Percentiles rank a stretch among this genome's conserved stretches.
phyloP scores from a whole-genome alignment of 768 basidiomycete species.

The Russula vinacea region DNA sequence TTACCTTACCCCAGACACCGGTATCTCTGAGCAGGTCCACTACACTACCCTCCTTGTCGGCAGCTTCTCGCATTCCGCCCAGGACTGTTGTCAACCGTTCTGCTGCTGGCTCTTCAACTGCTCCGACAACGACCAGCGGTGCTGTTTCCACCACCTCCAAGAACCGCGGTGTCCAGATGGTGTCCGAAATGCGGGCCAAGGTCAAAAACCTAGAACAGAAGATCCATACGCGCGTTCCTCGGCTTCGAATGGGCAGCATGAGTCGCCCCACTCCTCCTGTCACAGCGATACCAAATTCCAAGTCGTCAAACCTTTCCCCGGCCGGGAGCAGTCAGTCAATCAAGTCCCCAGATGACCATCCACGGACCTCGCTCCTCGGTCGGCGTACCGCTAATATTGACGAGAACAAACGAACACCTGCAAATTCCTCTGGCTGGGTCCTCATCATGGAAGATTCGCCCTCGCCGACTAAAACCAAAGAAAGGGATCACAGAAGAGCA shows the following conservation, averaged over 20 bases:
- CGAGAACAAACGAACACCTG: conserved; percentile 47
- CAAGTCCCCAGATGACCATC: conserved; percentile 39
- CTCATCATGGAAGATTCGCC: conserved; percentile 87
- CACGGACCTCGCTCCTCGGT: conserved; percentile 30
- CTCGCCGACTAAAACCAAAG: conserved; percentile 61
- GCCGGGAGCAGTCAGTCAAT: conserved; percentile 18
- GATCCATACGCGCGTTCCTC: conserved; percentile 82
- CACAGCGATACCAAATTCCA: conserved; percentile 26
- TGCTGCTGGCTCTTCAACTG: conserved; percentile 37
- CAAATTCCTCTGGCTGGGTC: conserved; percentile 78
- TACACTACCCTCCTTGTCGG: conserved; percentile 49
- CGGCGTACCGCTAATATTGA: conserved; percentile 32
- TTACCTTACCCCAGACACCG: conserved; percentile 43
- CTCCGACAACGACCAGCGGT: conserved; percentile 34
- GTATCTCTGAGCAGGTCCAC: conserved; percentile 52
- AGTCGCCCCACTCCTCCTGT: conserved; percentile 45
- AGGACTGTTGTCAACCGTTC: conserved; percentile 42
- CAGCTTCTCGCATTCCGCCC: conserved; percentile 44
- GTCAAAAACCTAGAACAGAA: conserved; percentile 81
- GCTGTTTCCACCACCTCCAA: conserved; percentile 50
- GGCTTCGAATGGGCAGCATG: conserved; percentile 77
- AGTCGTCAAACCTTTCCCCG: conserved; percentile 21
- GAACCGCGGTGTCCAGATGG: conserved; percentile 88
- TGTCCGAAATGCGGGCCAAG: conserved; percentile 84
- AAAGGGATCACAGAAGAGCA: conserved; percentile 41